Percentiles rank a stretch among this genome's conserved stretches.
These are phyloP conservation scores for Spathaspora sp. DNA, from an alignment of 1,139 yeast genomes.

Conservation along the genomic window DNA sequence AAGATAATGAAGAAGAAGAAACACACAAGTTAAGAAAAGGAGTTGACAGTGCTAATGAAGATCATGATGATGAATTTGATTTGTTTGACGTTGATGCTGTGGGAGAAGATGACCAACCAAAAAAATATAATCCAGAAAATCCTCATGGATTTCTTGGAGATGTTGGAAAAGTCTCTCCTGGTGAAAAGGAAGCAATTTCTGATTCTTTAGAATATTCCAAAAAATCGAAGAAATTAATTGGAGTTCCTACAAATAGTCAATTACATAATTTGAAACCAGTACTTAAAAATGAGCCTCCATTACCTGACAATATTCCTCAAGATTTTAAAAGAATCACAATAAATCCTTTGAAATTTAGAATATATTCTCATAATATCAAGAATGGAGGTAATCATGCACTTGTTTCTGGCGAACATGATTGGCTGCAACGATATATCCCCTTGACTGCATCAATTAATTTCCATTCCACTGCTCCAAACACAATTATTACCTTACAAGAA, in stretches of 20 bases:
- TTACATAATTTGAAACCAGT: constrained; percentile 14
- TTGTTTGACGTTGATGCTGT: constrained; percentile 3
- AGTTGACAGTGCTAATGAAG: constrained; percentile 1
- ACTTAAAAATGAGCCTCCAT: constrained; percentile 17
- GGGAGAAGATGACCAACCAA: neutral
- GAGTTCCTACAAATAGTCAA: constrained; percentile 8
- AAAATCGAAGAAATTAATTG: constrained; percentile 2
- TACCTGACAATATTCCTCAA: constrained; percentile 17
- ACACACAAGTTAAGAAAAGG: neutral
- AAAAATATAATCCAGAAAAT: constrained; percentile 12
- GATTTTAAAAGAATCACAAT: constrained; percentile 14
- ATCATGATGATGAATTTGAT: constrained; percentile 5
- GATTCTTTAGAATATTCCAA: constrained; percentile 14
- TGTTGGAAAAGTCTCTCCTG: constrained; percentile 18
- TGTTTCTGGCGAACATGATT: constrained; percentile 30
- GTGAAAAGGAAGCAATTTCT: constrained; percentile 17
- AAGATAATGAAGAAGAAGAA: constrained; percentile 2
- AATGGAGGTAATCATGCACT: constrained; percentile 31
- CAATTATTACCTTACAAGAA: constrained; percentile 37
- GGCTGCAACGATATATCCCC: constrained; percentile 27
- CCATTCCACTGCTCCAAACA: constrained; percentile 20
- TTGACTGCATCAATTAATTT: constrained; percentile 30
- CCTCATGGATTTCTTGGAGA: constrained; percentile 27
- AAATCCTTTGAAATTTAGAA: constrained; percentile 26
- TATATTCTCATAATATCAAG: constrained; percentile 40